Evolutionary conservation across 352 stramenopile species (phyloP), one percentile per base, ranked within the genome.

Genomic region (Pythium monospermum): DNA sequence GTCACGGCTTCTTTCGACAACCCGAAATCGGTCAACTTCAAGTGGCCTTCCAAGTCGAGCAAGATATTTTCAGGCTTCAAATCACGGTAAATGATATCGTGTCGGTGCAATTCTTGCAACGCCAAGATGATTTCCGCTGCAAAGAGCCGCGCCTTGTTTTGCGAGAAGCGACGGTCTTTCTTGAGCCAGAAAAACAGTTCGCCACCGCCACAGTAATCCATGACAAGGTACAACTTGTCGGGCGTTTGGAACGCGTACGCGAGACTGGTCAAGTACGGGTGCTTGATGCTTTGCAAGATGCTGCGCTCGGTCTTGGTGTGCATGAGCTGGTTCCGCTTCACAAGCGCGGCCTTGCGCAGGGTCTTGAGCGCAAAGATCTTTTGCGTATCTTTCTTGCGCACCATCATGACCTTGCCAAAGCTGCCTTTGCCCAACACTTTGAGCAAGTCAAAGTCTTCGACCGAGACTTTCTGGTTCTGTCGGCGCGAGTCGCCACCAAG

Each of bases 291-390:
- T 66, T 96, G 86, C 46, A 97, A 57, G 40, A 97, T 96, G 59
- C 86, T 92, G 54, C 92, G 83, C 69, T 98, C 92, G 27, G 91
- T 98, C 69, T 91, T 92, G 43, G 92, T 98, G 72, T 98, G 89
- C 39, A 91, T 66, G 33, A 98, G 63, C 73, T 98, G 91, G 64
- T 97, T 97, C 40, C 91, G 82, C 69, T 97, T 96, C 27, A 98
- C 82, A 5, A 98, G 68, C 19, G 83, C 74, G 4, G 80, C 78
- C 72, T 98, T 98, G 61, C 89, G 83, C 53, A 98, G 69, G 40
- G 91, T 97, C 73, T 98, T 98, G 82, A 98, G 96, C 36, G 94
- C 94, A 67, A 96, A 98, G 64, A 98, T 91, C 67, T 95, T 92
- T 52, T 89, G 80, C 25, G 83, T 94, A 64, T 96, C 88, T 57